Percentiles rank a stretch among this genome's conserved stretches.
These are phyloP conservation scores for Ceratonia siliqua DNA, from an alignment of 306 rosid species.

Conservation along the genomic window DNA sequence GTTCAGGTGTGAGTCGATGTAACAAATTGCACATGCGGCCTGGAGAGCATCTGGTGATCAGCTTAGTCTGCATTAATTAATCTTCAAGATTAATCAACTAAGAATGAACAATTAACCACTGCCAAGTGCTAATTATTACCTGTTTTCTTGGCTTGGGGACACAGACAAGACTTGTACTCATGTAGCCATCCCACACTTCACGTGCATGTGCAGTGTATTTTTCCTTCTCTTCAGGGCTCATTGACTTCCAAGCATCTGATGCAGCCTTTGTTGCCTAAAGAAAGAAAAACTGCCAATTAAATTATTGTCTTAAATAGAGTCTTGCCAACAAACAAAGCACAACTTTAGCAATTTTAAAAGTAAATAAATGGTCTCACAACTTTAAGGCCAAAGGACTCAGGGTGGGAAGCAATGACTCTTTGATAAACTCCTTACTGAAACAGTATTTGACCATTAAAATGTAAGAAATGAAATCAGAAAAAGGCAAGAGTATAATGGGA, in stretches of 20 bases:
- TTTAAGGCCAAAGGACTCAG: slow-evolving; percentile 51
- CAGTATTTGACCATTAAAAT: background rate
- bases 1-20: slow-evolving; percentile 40
- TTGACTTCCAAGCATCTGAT: slow-evolving; percentile 49
- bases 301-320: background rate
- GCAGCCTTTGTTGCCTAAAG: slow-evolving; percentile 54
- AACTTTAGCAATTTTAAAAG: slow-evolving; percentile 4
- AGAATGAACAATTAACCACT: background rate
- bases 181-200: slow-evolving; percentile 50
- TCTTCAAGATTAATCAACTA: slow-evolving; percentile 18
- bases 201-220: slow-evolving; percentile 45
- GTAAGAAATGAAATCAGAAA: background rate
- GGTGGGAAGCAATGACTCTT: slow-evolving; percentile 47
- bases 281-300: background rate
- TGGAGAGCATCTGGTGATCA: slow-evolving; percentile 49
- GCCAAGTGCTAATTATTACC: slow-evolving; percentile 22
- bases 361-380: slow-evolving; percentile 36
- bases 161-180: slow-evolving; percentile 40
- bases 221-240: slow-evolving; percentile 51
- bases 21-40: slow-evolving; percentile 49
- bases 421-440: slow-evolving; percentile 43
- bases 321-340: background rate
- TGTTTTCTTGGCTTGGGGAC: slow-evolving; percentile 47
- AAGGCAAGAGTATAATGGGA: background rate
- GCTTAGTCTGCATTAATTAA: slow-evolving; percentile 38